Evolutionary conservation across 2,329 filamentous ascomycete genomes (phyloP).

Genomic region (Epichloe uncinata): DNA sequence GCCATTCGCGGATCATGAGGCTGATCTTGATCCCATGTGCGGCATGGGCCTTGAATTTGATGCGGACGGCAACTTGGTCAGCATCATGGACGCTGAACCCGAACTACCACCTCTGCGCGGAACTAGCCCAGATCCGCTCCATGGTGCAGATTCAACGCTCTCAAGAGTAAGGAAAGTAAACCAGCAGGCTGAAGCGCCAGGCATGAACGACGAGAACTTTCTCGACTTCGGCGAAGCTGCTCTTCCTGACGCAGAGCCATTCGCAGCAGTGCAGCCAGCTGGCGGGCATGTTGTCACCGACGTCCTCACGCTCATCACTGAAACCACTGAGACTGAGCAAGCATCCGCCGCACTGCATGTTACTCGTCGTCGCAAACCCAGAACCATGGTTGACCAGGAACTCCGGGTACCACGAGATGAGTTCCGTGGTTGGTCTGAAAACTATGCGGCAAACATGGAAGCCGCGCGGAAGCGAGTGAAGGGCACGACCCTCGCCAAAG

Average conservation of each 20-base stretch:
- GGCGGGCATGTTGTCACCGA: constrained; percentile 6
- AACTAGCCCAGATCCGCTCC: constrained; percentile 3
- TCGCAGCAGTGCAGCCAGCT: constrained; percentile 16
- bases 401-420: constrained; percentile 23
- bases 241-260: constrained; percentile 24
- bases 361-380: constrained; percentile 13
- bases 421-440: constrained; percentile 26
- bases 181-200: neutral
- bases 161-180: neutral
- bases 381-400: constrained; percentile 18
- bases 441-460: constrained; percentile 44
- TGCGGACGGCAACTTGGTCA: constrained; percentile 34
- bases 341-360: constrained; percentile 11
- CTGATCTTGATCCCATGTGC: constrained; percentile 22
- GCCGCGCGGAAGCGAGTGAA: constrained; percentile 14
- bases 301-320: constrained; percentile 10
- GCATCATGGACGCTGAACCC: constrained; percentile 26
- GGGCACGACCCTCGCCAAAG: constrained; percentile 19
- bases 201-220: constrained; percentile 9
- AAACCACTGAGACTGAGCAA: constrained; percentile 11
- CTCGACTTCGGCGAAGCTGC: constrained; percentile 25
- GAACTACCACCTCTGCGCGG: constrained; percentile 28
- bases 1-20: constrained; percentile 26
- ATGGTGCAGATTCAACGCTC: neutral
- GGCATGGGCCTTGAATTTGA: constrained; percentile 38